These are phyloP conservation scores for Chaetomiaceae sp. DNA, from an alignment of 2,329 filamentous ascomycete species.

Conservation along the genomic window DNA sequence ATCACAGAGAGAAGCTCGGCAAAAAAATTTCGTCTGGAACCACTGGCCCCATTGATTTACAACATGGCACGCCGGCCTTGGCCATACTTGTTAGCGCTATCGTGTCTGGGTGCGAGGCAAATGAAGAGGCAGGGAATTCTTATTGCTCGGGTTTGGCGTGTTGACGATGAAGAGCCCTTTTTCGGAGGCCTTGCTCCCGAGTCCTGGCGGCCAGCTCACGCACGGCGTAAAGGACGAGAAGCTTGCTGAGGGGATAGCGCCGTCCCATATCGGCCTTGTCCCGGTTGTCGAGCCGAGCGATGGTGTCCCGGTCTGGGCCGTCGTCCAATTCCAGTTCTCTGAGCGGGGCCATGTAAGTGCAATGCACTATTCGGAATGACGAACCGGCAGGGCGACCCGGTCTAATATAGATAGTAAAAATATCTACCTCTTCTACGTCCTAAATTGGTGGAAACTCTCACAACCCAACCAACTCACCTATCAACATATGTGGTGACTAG, in stretches of 20 bases:
- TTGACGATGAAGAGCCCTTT: constrained; percentile 33
- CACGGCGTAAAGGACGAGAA: constrained; percentile 31
- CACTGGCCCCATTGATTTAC: constrained; percentile 31
- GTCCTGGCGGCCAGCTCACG: constrained; percentile 30
- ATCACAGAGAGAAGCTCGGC: constrained; percentile 33
- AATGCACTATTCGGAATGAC: constrained; percentile 25
- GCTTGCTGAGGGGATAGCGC: constrained; percentile 33
- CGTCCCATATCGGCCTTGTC: constrained; percentile 27
- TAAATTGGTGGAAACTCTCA: too few relatives aligned
- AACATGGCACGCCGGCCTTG: constrained; percentile 31
- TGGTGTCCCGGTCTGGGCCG: constrained; percentile 18
- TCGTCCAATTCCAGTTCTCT: constrained; percentile 27
- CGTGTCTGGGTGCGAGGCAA: background rate
- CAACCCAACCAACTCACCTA: too few relatives aligned
- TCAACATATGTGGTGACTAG: too few relatives aligned
- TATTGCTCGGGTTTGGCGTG: constrained; percentile 38
- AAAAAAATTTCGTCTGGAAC: constrained; percentile 32
- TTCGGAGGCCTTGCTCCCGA: constrained; percentile 1
- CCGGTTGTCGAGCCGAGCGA: constrained; percentile 32
- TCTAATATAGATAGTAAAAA: too few relatives aligned
- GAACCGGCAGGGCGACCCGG: background rate
- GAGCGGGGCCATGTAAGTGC: constrained; percentile 26
- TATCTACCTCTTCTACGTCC: too few relatives aligned
- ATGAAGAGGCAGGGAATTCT: background rate
- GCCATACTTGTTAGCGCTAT: background rate